These are phyloP conservation scores for Beauveria australis DNA, from an alignment of 2,329 filamentous ascomycete species.

Conservation along the genomic window DNA sequence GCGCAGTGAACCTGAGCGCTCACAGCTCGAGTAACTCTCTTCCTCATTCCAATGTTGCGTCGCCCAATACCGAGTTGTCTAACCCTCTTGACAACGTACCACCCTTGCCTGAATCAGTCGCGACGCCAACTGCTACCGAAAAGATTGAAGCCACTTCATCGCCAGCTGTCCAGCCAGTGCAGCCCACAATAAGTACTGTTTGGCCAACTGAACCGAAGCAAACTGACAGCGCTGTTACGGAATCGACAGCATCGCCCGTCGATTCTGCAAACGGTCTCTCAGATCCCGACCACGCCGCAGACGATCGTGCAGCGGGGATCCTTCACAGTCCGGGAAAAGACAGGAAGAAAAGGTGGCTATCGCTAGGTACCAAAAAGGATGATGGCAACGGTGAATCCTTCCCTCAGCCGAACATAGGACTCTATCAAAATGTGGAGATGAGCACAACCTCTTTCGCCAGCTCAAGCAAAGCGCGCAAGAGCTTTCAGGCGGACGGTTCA, in stretches of 20 bases:
- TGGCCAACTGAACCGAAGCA: background rate
- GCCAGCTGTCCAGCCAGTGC: slow-evolving; percentile 9
- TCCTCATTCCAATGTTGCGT: slow-evolving; percentile 34
- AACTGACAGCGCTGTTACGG: slow-evolving; percentile 45
- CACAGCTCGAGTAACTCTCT: slow-evolving; percentile 84
- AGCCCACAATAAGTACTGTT: slow-evolving; percentile 11
- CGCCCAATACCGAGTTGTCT: slow-evolving; percentile 36
- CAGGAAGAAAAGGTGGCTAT: slow-evolving; percentile 63
- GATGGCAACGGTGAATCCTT: slow-evolving; percentile 40
- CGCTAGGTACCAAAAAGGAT: slow-evolving; percentile 56
- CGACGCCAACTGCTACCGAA: slow-evolving; percentile 14
- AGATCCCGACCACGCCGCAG: slow-evolving; percentile 60
- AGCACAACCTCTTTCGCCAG: slow-evolving; percentile 64
- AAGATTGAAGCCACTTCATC: slow-evolving; percentile 5
- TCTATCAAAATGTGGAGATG: slow-evolving; percentile 54
- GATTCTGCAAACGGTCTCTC: slow-evolving; percentile 76
- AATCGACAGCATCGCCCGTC: slow-evolving; percentile 67
- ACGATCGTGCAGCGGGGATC: slow-evolving; percentile 40
- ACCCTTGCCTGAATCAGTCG: slow-evolving; percentile 14
- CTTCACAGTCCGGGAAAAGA: slow-evolving; percentile 51
- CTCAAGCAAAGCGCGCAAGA: slow-evolving; percentile 40
- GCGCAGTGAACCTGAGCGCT: slow-evolving; percentile 73
- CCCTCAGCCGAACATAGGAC: slow-evolving; percentile 43
- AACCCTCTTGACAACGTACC: slow-evolving; percentile 37
- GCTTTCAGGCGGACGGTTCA: slow-evolving; percentile 42